These are phyloP conservation scores for Cercis canadensis DNA, from an alignment of 306 rosid genomes.

Conservation along the genomic window DNA sequence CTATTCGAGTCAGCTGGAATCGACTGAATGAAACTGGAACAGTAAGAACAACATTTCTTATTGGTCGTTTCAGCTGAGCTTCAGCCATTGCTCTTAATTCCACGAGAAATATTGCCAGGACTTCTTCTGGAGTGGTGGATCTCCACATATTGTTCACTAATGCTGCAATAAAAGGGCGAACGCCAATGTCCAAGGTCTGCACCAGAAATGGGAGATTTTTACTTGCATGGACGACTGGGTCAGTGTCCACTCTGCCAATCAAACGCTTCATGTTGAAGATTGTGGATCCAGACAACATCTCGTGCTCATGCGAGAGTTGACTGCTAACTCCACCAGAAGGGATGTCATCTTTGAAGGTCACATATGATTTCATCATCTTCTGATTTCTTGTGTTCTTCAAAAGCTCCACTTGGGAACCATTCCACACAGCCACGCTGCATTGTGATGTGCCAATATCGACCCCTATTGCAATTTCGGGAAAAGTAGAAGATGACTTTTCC, in stretches of 20 bases:
- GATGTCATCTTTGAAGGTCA: slow-evolving; percentile 65
- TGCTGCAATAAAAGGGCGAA: slow-evolving; percentile 79
- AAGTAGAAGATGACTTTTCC: slow-evolving; percentile 55
- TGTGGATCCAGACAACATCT: slow-evolving; percentile 74
- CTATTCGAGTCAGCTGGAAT: slow-evolving; percentile 78
- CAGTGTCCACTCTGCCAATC: slow-evolving; percentile 87
- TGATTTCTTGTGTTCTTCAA: slow-evolving; percentile 72
- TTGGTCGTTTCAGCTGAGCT: slow-evolving; percentile 58
- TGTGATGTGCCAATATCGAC: slow-evolving; percentile 90
- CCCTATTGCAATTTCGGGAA: slow-evolving; percentile 80
- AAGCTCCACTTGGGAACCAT: slow-evolving; percentile 81
- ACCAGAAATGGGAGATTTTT: slow-evolving; percentile 87
- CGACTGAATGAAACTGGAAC: slow-evolving; percentile 86
- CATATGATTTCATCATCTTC: slow-evolving; percentile 79
- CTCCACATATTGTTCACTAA: slow-evolving; percentile 82
- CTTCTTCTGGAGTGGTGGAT: slow-evolving; percentile 86
- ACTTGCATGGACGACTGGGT: slow-evolving; percentile 75
- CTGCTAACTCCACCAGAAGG: slow-evolving; percentile 72
- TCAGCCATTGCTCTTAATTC: slow-evolving; percentile 73
- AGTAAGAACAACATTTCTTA: slow-evolving; percentile 78
- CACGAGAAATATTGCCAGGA: slow-evolving; percentile 68
- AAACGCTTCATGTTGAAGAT: slow-evolving; percentile 91
- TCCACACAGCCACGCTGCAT: slow-evolving; percentile 89
- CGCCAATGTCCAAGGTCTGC: slow-evolving; percentile 84
- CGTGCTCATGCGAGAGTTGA: slow-evolving; percentile 59